A percentile compares a stretch with the other conserved stretches of the same genome.
Evolutionary conservation across 2,329 filamentous ascomycete species (phyloP).

Genomic region (Aplosporella prunicola): DNA sequence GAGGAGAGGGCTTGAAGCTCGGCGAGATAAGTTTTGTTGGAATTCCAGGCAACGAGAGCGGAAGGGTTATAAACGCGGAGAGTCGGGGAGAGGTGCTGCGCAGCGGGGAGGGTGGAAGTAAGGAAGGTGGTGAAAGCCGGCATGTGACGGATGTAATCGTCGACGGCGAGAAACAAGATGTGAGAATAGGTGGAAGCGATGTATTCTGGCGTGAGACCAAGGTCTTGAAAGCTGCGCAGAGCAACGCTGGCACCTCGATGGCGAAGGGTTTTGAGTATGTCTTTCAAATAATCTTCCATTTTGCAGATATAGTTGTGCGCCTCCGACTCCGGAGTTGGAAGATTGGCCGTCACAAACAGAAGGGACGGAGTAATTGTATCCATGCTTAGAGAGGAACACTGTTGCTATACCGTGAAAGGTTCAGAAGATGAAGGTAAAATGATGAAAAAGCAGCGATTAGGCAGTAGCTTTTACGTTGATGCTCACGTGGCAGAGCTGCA

Average conservation of each 20-base stretch:
- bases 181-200: constrained; percentile 8
- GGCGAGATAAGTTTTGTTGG: constrained; percentile 10
- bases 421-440: no score
- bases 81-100: constrained; percentile 4
- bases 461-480: no score
- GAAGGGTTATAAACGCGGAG: constrained; percentile 9
- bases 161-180: constrained; percentile 8
- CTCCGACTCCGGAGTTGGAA: not conserved
- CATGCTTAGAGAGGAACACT: no score
- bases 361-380: constrained; percentile 1
- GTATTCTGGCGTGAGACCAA: not conserved
- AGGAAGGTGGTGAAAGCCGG: constrained; percentile 5
- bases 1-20: not conserved
- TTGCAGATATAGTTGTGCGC: constrained; percentile 3
- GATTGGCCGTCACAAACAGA: constrained; percentile 7
- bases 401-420: no score
- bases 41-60: constrained; percentile 4
- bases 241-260: not conserved
- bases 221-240: constrained; percentile 4
- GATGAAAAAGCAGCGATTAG: no score
- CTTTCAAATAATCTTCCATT: constrained; percentile 6
- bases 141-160: constrained; percentile 8
- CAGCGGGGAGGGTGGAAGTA: constrained; percentile 1
- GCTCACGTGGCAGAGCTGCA: no score
- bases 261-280: not conserved